Conservation (phyloP, 2,329 filamentous ascomycete species). For the Calonectria montana region DNA sequence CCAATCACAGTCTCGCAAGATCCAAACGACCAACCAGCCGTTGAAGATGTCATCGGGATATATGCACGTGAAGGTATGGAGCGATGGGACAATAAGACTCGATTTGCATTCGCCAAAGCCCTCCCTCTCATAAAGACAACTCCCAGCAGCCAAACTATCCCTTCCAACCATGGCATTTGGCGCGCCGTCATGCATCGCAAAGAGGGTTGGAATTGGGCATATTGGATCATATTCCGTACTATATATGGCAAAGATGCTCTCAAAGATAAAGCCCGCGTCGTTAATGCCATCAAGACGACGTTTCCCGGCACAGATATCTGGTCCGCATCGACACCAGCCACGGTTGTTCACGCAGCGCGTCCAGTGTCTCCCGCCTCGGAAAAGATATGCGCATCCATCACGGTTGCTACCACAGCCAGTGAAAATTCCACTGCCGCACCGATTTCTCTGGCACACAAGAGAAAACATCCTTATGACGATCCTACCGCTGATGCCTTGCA, state of each 20-base stretch:
- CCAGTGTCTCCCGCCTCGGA: background rate
- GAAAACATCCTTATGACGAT: background rate
- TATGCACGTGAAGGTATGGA: constrained; percentile 9
- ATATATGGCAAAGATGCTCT: constrained; percentile 10
- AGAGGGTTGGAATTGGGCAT: constrained; percentile 21
- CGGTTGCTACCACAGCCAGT: background rate
- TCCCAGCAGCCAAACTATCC: background rate
- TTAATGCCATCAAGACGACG: background rate
- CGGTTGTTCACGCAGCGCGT: too few species aligned
- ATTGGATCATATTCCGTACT: constrained; percentile 17
- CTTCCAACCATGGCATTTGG: constrained; percentile 16
- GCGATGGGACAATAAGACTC: constrained; percentile 3
- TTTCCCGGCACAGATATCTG: constrained; percentile 17
- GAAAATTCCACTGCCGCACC: background rate
- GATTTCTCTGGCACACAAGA: background rate
- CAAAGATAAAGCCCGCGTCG: background rate
- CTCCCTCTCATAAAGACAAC: constrained; percentile 9
- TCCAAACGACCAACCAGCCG: background rate
- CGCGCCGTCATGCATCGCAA: background rate
- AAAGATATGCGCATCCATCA: background rate
- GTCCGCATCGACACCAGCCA: background rate
- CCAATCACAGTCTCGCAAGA: constrained; percentile 1
- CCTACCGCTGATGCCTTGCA: background rate
- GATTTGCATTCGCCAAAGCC: constrained; percentile 12
- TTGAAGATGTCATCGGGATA: constrained; percentile 3